Evolutionary conservation across 805 yeast genomes (phyloP), one percentile per base, ranked within the genome.

Genomic region (Yarrowia alimentaria): DNA sequence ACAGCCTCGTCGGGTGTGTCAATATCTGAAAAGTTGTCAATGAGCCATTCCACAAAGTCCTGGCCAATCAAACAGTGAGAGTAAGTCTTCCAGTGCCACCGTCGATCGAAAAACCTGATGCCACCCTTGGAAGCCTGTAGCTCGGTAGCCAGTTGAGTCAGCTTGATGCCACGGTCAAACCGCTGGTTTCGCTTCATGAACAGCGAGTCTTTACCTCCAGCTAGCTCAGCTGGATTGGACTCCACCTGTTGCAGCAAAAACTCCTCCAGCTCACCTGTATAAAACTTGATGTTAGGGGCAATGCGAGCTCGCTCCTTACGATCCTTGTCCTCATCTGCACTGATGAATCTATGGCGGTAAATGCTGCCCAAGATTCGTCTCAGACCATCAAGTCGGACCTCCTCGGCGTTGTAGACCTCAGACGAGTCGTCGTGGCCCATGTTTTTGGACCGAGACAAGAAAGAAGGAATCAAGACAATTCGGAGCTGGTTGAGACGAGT

Each of bases 301-400:
- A 55, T 45, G 45, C 43, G 62, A 19, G 56, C 58, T 42, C 64
- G 64, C 32, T 59, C 63, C 53, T 62, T 60, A 29, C 64, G 64
- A 31, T 59, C 63, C 53, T 62, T 60, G 30, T 75, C 78, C 34
- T 71, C 78, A 35, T 71, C 64, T 0, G 80, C 65, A 43, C 68
- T 67, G 57, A 75, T 75, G 37, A 74, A 70, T 2, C 82, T 77
- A 55, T 80, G 74, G 56, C 83, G 81, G 11, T 89, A 76, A 21
- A 77, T 66, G 1, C 79, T 71, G 53, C 83, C 82, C 55, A 67
- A 49, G 24, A 86, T 67, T 37, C 80, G 79, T 35, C 91, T 71
- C 16, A 91, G 69, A 0, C 98, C 99, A 63, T 91, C 98, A n/a
- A 91, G 75, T 52, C 95, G 69, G n/a, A 85, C 77, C 65, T 91